These are phyloP conservation scores for Ascochyta viciae-villosae DNA, from an alignment of 2,329 filamentous ascomycete genomes.

Conservation along the genomic window DNA sequence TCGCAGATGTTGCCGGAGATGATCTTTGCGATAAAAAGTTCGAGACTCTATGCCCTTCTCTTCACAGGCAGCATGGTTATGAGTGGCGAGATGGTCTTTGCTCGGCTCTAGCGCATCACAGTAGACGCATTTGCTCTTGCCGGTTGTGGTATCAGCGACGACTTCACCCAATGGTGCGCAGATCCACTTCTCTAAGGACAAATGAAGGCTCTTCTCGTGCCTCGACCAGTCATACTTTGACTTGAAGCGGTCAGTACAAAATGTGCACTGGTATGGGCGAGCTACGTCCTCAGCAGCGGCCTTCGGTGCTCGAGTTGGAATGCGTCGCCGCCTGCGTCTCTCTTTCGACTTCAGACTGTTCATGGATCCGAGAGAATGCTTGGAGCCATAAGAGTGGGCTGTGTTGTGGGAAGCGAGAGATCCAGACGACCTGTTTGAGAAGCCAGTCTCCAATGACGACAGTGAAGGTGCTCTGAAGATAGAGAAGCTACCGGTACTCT, in stretches of 20 bases:
- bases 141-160: conserved; percentile 63
- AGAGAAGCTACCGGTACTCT: conserved; percentile 57
- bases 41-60: conserved; percentile 70
- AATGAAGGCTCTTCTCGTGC: conserved; percentile 50
- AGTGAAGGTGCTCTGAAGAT: conserved; percentile 60
- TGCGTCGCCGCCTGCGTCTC: conserved; percentile 63
- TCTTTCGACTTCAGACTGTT: conserved; percentile 61
- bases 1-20: conserved; percentile 66
- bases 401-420: conserved; percentile 64
- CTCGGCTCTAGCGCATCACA: conserved; percentile 63
- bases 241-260: conserved; percentile 51
- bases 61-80: conserved; percentile 69
- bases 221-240: conserved; percentile 52
- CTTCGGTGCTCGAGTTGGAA: conserved; percentile 49
- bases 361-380: conserved; percentile 63
- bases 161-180: conserved; percentile 66
- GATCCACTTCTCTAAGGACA: conserved; percentile 54
- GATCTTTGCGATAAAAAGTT: conserved; percentile 69
- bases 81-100: conserved; percentile 63
- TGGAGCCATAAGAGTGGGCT: conserved; percentile 64
- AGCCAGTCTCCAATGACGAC: conserved; percentile 61
- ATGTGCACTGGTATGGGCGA: conserved; percentile 49
- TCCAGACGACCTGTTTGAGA: conserved; percentile 58
- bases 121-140: conserved; percentile 65
- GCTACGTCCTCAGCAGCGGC: conserved; percentile 27